Base-by-base conservation (phyloP, 805 yeast species). In the Nakazawaea wickerhamii region DNA sequence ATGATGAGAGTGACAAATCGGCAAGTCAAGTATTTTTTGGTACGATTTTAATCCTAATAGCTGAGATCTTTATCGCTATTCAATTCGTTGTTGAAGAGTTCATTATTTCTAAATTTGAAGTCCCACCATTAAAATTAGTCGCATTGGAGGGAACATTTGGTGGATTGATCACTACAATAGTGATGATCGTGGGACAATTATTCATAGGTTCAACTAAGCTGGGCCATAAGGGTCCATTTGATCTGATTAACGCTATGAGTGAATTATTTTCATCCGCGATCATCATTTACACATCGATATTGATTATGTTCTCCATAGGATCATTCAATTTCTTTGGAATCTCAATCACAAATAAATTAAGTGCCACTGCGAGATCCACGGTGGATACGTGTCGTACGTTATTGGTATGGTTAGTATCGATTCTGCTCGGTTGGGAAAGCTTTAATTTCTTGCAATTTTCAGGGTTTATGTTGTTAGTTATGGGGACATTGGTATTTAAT, bases 1-100 rank as follows among this genome's bases (percentile, higher is more conserved):
- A 40, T n/a, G 39, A 36, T 44, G 45, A 47, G 6, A 30, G 22
- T n/a, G 30, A 43, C 10, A 15, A 21, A 6, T 36, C 43, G 14
- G 15, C 42, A 11, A 34, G 40, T 6, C 33, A 67, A 38, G 62
- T 76, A 1, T 55, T 71, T 0, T 48, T 79, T 32, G 95, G 95
- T 5, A 74, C 84, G 47, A 27, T 59, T 1, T 56, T 84, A 30
- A 72, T 85, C 42, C 58, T 82, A 9, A 43, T 73, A 20, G 93
- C 83, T 6, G 84, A 79, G 50, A 53, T 77, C n/a, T 72, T 82
- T 48, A 78, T 81, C 40, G 93, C 93, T 0, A 61, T 79, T 13
- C 95, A 85, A 57, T 85, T 84, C 58, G 93, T 85, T 3, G 68
- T 79, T 30, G 95, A 85, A 55, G 95, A 85, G 54, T 79, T 79